phyloP scores from a whole-genome alignment of 352 stramenopile genomes.

The Phytopythium litorale region DNA sequence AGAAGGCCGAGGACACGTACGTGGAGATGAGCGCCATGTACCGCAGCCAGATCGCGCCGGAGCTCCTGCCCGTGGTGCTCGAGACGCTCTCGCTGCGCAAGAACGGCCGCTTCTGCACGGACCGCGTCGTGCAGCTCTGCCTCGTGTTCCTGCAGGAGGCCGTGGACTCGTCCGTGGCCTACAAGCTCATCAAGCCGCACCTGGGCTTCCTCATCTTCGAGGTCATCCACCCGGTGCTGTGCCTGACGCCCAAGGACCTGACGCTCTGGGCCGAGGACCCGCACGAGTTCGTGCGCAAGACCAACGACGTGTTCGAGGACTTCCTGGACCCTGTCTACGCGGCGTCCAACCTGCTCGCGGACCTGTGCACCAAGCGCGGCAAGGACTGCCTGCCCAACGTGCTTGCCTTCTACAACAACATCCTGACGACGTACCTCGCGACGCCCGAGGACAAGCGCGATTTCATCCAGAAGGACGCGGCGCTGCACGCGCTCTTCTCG shows the following conservation, averaged over 20 bases:
- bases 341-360: slow-evolving; percentile 92
- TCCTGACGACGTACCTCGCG: slow-evolving; percentile 88
- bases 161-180: slow-evolving; percentile 94
- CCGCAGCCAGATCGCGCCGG: slow-evolving; percentile 89
- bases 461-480: slow-evolving; percentile 96
- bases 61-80: slow-evolving; percentile 71
- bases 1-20: slow-evolving; percentile 90
- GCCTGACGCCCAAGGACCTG: slow-evolving; percentile 92
- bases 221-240: slow-evolving; percentile 95
- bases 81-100: slow-evolving; percentile 93
- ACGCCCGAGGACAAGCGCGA: slow-evolving; percentile 76
- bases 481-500: slow-evolving; percentile 92
- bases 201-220: slow-evolving; percentile 97
- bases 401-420: slow-evolving; percentile 90
- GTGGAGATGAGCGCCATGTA: slow-evolving; percentile 94
- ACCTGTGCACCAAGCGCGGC: slow-evolving; percentile 93
- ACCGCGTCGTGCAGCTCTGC: slow-evolving; percentile 94
- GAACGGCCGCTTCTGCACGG: slow-evolving; percentile 94
- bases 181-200: slow-evolving; percentile 98
- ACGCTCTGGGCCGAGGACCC: slow-evolving; percentile 95
- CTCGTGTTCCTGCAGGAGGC: slow-evolving; percentile 93
- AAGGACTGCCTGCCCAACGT: slow-evolving; percentile 94
- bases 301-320: slow-evolving; percentile 97
- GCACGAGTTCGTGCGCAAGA: slow-evolving; percentile 97
- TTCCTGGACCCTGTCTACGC: slow-evolving; percentile 95